Evolutionary conservation across 1,284 basidiomycete species (phyloP), one percentile per base, ranked within the genome.

Genomic region (Marasmius sp.): DNA sequence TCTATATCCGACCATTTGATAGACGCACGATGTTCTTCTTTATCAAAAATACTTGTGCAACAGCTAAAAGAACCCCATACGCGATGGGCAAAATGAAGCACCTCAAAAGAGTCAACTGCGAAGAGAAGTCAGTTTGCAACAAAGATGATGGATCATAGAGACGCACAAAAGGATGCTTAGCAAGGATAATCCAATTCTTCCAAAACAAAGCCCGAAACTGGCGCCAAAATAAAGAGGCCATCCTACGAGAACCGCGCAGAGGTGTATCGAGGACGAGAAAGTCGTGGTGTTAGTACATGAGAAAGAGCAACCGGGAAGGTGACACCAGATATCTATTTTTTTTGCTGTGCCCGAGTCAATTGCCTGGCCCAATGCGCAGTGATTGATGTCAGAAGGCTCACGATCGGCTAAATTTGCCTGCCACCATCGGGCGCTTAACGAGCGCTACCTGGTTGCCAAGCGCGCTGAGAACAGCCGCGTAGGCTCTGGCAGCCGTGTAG

Each of bases 141-240:
- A n/a, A 33, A 39, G n/a, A 22, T 1, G 36, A 6, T 18, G 7
- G n/a, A 9, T 22, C n/a, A 3, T 7, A 33, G 53, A 7, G 33
- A 79, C 87, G 72, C 69, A 90, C 88, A 68, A 85, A 75, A 60
- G 85, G 81, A 71, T 87, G 86, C 70, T 85, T 87, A 20, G 80
- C 82, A 36, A 88, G 72, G 16, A 89, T 80, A 57, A 88, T 89
- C 87, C 86, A 90, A 67, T 92, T 92, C 81, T 93, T 93, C 80
- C 84, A 81, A 59, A 85, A 82, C 47, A 93, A 73, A 4, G 84
- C 86, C 10, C 72, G 72, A 64, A 88, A 83, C 74, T 93, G 90
- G 33, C 83, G 78, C 77, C 82, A 82, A 70, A 89, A 87, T 27
- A 79, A 68, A 55, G 64, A 65, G 9, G 68, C 59, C 75, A 78